These are phyloP conservation scores for Ustilago loliicola DNA, from an alignment of 1,284 basidiomycete species.

Conservation along the genomic window DNA sequence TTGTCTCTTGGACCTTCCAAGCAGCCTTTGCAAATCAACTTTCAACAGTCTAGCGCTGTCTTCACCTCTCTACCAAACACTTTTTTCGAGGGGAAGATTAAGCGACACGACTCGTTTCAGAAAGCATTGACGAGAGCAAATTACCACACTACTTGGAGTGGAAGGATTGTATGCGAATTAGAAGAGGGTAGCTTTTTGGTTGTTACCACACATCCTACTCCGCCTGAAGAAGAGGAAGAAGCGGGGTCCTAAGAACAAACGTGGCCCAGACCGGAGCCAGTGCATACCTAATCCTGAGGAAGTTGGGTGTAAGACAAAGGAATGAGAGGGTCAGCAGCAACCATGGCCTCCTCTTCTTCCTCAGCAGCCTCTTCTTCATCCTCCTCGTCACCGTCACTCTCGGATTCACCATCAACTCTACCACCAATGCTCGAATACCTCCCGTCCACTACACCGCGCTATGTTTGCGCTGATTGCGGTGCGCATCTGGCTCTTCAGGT, in stretches of 20 bases:
- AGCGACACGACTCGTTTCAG: background rate
- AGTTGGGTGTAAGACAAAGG: background rate
- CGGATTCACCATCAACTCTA: background rate
- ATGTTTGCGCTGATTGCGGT: constrained; percentile 62
- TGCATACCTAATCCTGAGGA: background rate
- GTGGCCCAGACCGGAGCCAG: background rate
- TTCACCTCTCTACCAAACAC: background rate
- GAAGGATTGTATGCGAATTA: constrained; percentile 1
- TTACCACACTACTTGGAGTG: background rate
- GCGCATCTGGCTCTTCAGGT: constrained; percentile 60
- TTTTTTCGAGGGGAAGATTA: background rate
- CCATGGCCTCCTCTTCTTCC: background rate
- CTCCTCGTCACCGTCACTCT: background rate
- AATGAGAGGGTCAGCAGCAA: background rate
- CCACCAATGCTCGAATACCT: constrained; percentile 25
- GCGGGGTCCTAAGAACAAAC: background rate
- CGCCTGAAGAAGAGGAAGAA: background rate
- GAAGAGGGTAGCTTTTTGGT: background rate
- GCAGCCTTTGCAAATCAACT: background rate
- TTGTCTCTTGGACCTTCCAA: background rate
- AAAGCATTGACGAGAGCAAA: background rate
- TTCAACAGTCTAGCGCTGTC: background rate
- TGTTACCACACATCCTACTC: background rate
- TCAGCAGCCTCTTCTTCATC: background rate
- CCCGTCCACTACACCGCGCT: constrained; percentile 42